Base-by-base conservation (phyloP, 441 rosid genomes). In the Capsella rubella region DNA sequence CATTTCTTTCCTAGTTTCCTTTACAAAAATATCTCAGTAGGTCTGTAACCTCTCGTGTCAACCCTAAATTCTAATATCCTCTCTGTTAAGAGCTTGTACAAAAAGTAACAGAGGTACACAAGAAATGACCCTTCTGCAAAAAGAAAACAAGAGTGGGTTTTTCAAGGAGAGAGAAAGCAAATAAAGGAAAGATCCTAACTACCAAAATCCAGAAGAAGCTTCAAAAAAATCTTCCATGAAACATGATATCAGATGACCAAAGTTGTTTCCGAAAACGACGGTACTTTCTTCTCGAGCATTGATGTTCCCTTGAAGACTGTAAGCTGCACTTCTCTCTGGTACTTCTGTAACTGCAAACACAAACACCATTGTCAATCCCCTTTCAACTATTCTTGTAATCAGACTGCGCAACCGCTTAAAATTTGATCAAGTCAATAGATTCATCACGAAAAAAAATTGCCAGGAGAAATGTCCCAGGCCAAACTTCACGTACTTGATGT, bases 261-360 rank as follows among this genome's bases (percentile, higher is more conserved):
- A 47, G 71, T 51, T 27, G 79, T 45, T 46, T 86, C 82, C 2
- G 69, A 66, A 55, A 31, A 63, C 66, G 0, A 69, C 12, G 79
- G 87, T 54, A 94, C 89, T 80, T 84, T 84, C 83, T 89, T 95
- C 84, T 92, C 97, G 52, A 95, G 84, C 90, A 95, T 85, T 18
- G 89, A 82, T 40, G 97, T 90, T 67, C 96, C 97, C 64, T 86
- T 82, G 72, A 92, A 92, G 53, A 95, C 80, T 3, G 97, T 92
- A 56, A 95, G 84, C 81, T 88, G 96, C 60, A 84, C 73, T 67
- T 88, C 87, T 67, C 77, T 85, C 70, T 89, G 86, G 84, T 86
- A 88, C 78, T 78, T 80, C 60, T 53, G 79, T 82, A 90, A 34
- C 99, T 94, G 92, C 55, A 47, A 39, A 55, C 40, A 31, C 25